Conservation (phyloP, 2,329 filamentous ascomycete genomes). For the Huntiella decipiens region DNA sequence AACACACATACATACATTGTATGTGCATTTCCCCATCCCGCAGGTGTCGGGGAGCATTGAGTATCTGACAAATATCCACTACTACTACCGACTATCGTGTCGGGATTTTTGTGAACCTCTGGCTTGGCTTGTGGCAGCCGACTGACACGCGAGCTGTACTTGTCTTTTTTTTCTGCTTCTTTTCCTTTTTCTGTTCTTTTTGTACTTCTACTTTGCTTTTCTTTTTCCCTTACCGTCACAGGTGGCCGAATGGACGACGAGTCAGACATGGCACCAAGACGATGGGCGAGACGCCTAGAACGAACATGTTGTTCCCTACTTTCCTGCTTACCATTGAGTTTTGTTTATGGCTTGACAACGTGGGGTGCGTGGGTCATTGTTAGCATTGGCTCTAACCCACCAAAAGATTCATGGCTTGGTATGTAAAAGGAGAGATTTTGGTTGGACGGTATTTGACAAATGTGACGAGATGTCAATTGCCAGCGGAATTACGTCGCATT, state of each 20-base stretch:
- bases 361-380: constrained; percentile 86
- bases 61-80: no score
- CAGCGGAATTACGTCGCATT: background rate
- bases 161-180: no score
- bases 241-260: constrained; percentile 15
- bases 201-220: background rate
- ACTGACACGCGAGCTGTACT: no score
- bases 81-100: no score
- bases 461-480: no score
- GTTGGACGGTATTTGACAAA: background rate
- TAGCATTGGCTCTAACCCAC: constrained; percentile 43
- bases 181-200: background rate
- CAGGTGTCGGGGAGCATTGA: no score
- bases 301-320: constrained; percentile 63
- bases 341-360: constrained; percentile 76
- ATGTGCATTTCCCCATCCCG: no score
- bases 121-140: no score
- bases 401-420: constrained; percentile 39
- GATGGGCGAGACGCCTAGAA: constrained; percentile 54
- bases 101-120: no score
- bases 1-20: no score
- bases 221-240: constrained; percentile 14
- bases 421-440: constrained; percentile 15
- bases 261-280: constrained; percentile 29
- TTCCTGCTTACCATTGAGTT: constrained; percentile 70